Evolutionary conservation across 345 rosid species (phyloP), one percentile per base, ranked within the genome.

Genomic region (Leavenworthia alabamica): DNA sequence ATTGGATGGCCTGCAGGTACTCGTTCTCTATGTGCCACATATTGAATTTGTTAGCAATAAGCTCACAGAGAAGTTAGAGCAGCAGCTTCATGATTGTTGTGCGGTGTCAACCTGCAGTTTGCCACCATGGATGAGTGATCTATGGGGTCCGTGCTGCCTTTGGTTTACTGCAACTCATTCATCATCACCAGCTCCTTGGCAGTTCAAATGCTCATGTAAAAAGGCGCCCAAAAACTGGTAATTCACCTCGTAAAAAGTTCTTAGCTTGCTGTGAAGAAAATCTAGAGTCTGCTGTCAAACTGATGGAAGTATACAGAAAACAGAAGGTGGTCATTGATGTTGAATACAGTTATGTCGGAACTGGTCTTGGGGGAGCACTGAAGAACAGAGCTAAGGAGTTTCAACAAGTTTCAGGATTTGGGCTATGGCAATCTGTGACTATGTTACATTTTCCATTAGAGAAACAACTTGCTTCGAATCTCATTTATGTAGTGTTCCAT

Each of bases 281-380:
- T 71, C 79, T 92, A 67, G 91, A 81, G 60, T 89, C 93, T 65
- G 98, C 90, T 40, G 70, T 83, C 32, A 74, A 79, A 62, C 79
- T 92, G 95, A 89, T 92, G 96, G 89, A 86, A 40, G 49, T 70
- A 52, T 78, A 81, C 66, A 81, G 85, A 9, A 55, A 19, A 37
- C 79, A 75, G 51, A 89, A 82, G 60, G 83, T 75, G 32, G 84
- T 85, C 15, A 61, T 92, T 61, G 98, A 92, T 69, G 93, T 92
- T 51, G 88, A 82, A 62, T 92, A 89, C 65, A 70, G 69, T 72
- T 96, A 92, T 82, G 95, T 92, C 5, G 98, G 98, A 43, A 86
- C 95, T 12, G 98, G 98, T 66, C 96, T 92, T 67, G 98, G 98
- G 73, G 96, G 96, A 29, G 89, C 96, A 6, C 67, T 92, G 76